Evolutionary conservation across 2,329 filamentous ascomycete genomes (phyloP), one percentile per base, ranked within the genome.

Genomic region (Gaeumannomyces sp.): DNA sequence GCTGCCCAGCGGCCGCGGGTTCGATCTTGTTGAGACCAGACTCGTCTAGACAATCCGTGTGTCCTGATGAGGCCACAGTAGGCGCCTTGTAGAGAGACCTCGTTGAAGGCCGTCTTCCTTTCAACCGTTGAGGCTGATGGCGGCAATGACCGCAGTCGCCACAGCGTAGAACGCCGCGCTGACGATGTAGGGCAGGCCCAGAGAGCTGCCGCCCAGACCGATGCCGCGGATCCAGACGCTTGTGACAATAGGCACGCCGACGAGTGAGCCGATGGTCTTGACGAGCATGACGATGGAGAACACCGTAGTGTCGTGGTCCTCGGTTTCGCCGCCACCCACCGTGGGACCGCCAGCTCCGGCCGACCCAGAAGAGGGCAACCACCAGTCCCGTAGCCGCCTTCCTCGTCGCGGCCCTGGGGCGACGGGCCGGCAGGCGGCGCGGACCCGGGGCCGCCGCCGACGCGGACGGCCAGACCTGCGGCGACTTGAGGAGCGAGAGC

Each of bases 261-360:
- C 65, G 13, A 83, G 72, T 8, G 80, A 80, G 4, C 80, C 81
- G 0, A 79, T 71, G 0, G 80, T 81, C 71, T 81, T 80, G 2
- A 81, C 74, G 68, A 83, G 73, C 80, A 83, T 83, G 19, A 81
- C 79, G n/a, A 83, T 76, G 2, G 81, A 80, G 65, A 82, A 82
- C 2, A 82, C 72, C 35, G 79, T 79, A 5, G 73, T 74, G 33
- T 80, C 77, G 0, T 74, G 69, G 19, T 76, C 73, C 0, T 66
- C 64, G 10, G 65, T 62, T 57, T 65, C 64, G 56, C 50, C 25
- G 60, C 16, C 68, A 64, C 22, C 67, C 31, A 6, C 58, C 1
- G 3, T 28, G 56, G 35, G 14, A 25, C 33, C 19, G 25, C 16
- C n/a, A 6, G 53, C 27, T n/a, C 59, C 25, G 28, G 59, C 28